These are phyloP conservation scores for Linum trigynum DNA, from an alignment of 345 rosid genomes.

Conservation along the genomic window DNA sequence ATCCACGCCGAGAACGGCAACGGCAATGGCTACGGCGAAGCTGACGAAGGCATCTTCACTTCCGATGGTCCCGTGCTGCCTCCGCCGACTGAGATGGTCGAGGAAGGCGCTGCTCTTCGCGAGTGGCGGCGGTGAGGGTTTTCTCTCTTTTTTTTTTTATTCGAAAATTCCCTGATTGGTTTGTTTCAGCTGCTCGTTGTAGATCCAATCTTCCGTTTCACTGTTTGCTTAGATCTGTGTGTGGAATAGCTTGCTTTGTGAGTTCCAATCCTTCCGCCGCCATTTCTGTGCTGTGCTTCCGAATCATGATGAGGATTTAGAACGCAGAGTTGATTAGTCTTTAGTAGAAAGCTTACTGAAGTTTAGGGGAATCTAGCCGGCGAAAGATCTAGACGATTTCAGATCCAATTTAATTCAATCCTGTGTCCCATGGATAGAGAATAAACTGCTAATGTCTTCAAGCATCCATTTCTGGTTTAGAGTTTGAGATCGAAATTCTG, in stretches of 20 bases:
- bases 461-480: too few relatives aligned
- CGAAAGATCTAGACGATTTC: not conserved
- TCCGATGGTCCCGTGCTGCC: constrained; percentile 67
- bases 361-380: not conserved
- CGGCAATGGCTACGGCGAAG: constrained; percentile 36
- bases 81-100: constrained; percentile 58
- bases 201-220: constrained; percentile 17
- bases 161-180: not conserved
- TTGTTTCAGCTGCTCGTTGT: constrained; percentile 3
- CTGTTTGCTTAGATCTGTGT: constrained; percentile 23
- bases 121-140: constrained; percentile 72
- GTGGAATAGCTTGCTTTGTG: not conserved
- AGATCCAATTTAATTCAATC: not conserved
- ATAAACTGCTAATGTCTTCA: too few relatives aligned
- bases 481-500: too few relatives aligned
- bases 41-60: constrained; percentile 29
- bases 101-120: constrained; percentile 57
- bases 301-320: constrained; percentile 2
- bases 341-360: not conserved
- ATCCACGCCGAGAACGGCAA: constrained; percentile 42
- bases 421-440: too few relatives aligned
- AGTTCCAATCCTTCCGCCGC: not conserved
- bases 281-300: not conserved
- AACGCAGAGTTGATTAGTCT: not conserved
- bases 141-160: not conserved